Percentiles rank a stretch among this genome's conserved stretches.
phyloP scores from a whole-genome alignment of 1,284 basidiomycete genomes.

The Mycena citricolor region DNA sequence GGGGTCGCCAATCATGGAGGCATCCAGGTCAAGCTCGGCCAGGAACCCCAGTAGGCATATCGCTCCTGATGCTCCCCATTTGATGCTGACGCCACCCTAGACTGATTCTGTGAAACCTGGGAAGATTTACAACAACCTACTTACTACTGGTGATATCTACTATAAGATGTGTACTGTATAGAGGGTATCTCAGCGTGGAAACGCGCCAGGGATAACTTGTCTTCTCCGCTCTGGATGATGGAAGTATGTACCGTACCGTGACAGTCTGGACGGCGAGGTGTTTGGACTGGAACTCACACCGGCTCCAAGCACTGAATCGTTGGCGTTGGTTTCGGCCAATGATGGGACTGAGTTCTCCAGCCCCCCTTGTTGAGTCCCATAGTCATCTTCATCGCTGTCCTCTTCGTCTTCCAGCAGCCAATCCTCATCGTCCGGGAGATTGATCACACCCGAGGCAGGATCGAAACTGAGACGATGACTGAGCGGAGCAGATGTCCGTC shows the following conservation, averaged over 20 bases:
- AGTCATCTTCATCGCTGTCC: conserved; percentile 26
- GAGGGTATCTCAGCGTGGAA: too few relatives aligned
- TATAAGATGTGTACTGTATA: too few relatives aligned
- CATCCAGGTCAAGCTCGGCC: conserved; percentile 59
- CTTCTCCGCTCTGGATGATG: conserved; percentile 72
- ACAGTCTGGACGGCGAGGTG: conserved; percentile 32
- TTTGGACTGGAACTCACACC: conserved; percentile 25
- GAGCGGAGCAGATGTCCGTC: conserved; percentile 30
- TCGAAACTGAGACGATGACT: conserved; percentile 74
- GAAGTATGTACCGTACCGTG: conserved; percentile 68
- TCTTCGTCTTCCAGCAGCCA: conserved; percentile 52
- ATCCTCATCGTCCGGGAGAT: conserved; percentile 74
- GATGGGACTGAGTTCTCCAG: conserved; percentile 20
- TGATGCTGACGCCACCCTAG: too few relatives aligned
- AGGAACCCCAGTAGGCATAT: too few relatives aligned
- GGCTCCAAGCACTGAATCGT: conserved; percentile 10
- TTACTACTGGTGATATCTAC: too few relatives aligned
- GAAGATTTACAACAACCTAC: too few relatives aligned
- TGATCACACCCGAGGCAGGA: conserved; percentile 79
- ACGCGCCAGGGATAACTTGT: conserved; percentile 54
- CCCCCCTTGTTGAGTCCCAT: conserved; percentile 24
- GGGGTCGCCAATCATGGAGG: conserved; percentile 76
- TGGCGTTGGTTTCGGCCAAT: conserved; percentile 1
- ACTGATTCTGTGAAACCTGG: too few relatives aligned
- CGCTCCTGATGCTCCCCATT: too few relatives aligned